Conservation (phyloP, 345 rosid species). For the Pistacia atlantica region DNA sequence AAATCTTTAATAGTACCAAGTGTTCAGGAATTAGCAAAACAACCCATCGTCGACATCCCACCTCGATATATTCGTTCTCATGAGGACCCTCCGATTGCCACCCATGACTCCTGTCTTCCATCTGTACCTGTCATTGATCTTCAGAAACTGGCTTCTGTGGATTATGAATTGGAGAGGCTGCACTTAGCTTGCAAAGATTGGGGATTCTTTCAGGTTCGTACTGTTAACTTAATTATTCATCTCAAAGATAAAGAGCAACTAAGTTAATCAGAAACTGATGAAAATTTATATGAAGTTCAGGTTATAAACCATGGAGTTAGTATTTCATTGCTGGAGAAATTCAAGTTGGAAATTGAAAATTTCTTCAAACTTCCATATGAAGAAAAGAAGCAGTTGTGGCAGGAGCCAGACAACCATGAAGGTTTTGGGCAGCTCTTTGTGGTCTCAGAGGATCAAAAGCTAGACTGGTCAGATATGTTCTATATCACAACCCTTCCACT, state of each 20-base stretch:
- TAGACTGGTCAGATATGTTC: constrained; percentile 68
- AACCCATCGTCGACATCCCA: constrained; percentile 40
- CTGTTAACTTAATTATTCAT: too few relatives aligned
- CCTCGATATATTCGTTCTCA: constrained; percentile 32
- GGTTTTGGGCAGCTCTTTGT: constrained; percentile 62
- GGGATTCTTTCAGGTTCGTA: constrained; percentile 46
- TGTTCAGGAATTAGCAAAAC: constrained; percentile 45
- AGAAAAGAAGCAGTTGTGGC: constrained; percentile 56
- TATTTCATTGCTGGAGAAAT: constrained; percentile 34
- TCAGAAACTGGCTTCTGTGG: constrained; percentile 26
- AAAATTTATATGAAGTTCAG: neutral
- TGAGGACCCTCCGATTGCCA: constrained; percentile 15
- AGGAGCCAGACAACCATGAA: constrained; percentile 46
- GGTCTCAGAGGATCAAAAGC: constrained; percentile 53
- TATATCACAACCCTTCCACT: constrained; percentile 40
- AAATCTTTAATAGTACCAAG: constrained; percentile 50
- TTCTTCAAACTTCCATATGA: constrained; percentile 47
- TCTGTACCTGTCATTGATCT: constrained; percentile 47
- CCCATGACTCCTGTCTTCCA: constrained; percentile 6
- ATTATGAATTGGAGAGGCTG: constrained; percentile 31
- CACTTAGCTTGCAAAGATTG: constrained; percentile 48
- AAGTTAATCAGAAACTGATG: too few relatives aligned
- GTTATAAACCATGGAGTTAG: constrained; percentile 42
- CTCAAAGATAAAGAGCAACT: too few relatives aligned
- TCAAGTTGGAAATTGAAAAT: constrained; percentile 37